These are phyloP conservation scores for Ascoidea asiatica DNA, from an alignment of 805 yeast genomes.

Conservation along the genomic window DNA sequence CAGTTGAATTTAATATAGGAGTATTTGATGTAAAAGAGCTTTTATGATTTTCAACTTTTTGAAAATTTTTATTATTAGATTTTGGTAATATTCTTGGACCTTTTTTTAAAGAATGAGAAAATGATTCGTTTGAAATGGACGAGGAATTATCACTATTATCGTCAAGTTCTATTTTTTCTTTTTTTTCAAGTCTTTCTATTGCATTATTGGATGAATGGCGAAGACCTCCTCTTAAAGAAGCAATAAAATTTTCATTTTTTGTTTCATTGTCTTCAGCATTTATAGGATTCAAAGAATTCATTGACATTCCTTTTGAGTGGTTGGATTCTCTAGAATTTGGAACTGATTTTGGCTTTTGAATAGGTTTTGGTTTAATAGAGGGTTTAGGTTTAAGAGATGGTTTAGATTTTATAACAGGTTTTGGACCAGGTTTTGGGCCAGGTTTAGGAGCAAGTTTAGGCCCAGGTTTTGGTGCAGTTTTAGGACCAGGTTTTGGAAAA, in stretches of 20 bases:
- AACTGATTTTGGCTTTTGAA: constrained; percentile 1
- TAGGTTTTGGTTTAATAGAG: neutral
- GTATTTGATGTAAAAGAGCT: too few relatives aligned
- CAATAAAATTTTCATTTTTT: constrained; percentile 6
- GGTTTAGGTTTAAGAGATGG: constrained; percentile 1
- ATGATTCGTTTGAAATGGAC: too few relatives aligned
- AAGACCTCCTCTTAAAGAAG: constrained; percentile 9
- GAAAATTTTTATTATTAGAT: neutral
- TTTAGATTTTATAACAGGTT: neutral
- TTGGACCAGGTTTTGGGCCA: constrained; percentile 1
- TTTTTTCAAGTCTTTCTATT: neutral
- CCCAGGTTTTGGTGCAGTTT: constrained; percentile 18
- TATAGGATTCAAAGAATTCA: too few relatives aligned
- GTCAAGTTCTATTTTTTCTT: neutral
- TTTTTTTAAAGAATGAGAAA: too few relatives aligned
- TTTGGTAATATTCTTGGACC: neutral
- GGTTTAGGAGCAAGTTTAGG: constrained; percentile 18
- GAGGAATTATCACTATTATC: too few relatives aligned
- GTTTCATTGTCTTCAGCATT: too few relatives aligned
- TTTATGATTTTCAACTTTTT: too few relatives aligned
- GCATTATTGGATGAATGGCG: neutral
- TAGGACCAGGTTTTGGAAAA: constrained; percentile 1
- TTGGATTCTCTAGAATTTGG: neutral
- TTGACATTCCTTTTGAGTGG: neutral
- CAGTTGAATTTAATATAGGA: too few relatives aligned